These are phyloP conservation scores for Takakia lepidozioides DNA, from an alignment of 225 moss, liverwort and hornwort genomes.

Conservation along the genomic window DNA sequence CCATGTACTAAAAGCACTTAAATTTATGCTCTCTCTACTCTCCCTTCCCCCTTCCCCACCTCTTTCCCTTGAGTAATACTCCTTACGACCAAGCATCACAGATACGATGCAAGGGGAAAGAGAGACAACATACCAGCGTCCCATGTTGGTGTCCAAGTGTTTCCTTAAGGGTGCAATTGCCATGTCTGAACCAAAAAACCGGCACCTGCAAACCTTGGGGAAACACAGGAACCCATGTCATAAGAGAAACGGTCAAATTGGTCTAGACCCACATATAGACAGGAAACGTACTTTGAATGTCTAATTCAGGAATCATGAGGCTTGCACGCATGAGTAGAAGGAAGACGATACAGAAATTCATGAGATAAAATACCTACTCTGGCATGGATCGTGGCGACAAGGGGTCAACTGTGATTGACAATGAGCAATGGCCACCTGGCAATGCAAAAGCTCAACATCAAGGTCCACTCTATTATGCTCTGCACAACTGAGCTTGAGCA, in stretches of 20 bases:
- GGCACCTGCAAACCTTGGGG: slow-evolving; percentile 39
- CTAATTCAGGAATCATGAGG: too few relatives aligned
- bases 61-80: too few relatives aligned
- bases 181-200: slow-evolving; percentile 72
- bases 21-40: too few relatives aligned
- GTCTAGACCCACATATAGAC: too few relatives aligned
- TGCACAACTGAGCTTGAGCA: background rate
- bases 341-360: background rate
- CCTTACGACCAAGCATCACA: too few relatives aligned
- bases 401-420: slow-evolving; percentile 77
- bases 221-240: too few relatives aligned
- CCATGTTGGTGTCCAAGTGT: slow-evolving; percentile 40
- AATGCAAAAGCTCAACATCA: background rate
- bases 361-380: slow-evolving; percentile 25
- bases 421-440: slow-evolving; percentile 83
- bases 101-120: background rate
- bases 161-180: slow-evolving; percentile 55
- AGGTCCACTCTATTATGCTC: background rate
- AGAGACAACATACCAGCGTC: slow-evolving; percentile 38
- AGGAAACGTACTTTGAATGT: too few relatives aligned
- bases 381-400: slow-evolving; percentile 61
- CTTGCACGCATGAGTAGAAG: too few relatives aligned
- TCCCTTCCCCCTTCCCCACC: too few relatives aligned
- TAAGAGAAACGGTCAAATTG: too few relatives aligned
- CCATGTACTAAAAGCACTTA: too few relatives aligned